phyloP scores from a whole-genome alignment of 106 monocot species.

The Dioscorea zingiberensis region DNA sequence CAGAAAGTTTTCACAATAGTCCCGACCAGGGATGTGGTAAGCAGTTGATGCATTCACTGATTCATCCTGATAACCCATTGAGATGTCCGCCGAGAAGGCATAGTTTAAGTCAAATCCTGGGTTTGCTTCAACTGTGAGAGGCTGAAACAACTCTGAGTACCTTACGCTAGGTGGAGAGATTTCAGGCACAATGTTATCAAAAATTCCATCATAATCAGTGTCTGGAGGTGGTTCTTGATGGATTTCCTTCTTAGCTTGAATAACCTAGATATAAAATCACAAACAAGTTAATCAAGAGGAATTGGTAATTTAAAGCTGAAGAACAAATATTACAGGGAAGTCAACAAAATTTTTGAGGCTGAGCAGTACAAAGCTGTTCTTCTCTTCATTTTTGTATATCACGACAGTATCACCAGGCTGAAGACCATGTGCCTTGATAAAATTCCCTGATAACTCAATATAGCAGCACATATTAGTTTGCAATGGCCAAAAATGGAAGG shows the following conservation, averaged over 20 bases:
- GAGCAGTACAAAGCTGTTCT: conserved; percentile 56
- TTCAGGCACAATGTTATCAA: conserved; percentile 54
- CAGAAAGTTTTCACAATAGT: background rate
- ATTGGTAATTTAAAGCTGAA: background rate
- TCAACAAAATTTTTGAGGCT: background rate
- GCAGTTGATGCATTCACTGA: no score
- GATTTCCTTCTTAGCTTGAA: conserved; percentile 28
- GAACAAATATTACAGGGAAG: background rate
- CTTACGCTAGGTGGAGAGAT: conserved; percentile 33
- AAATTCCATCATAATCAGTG: conserved; percentile 38
- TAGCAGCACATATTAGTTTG: background rate
- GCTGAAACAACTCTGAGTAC: conserved; percentile 55
- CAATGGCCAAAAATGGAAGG: conserved; percentile 4
- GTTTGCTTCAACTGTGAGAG: conserved; percentile 23
- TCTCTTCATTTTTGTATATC: conserved; percentile 74
- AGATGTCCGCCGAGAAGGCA: conserved; percentile 24
- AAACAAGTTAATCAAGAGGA: background rate
- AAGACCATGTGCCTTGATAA: conserved; percentile 61
- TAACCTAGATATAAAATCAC: conserved; percentile 22
- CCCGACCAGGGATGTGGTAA: no score
- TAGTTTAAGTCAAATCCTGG: conserved; percentile 1
- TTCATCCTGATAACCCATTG: conserved; percentile 17
- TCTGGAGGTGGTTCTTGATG: background rate
- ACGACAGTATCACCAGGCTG: conserved; percentile 74
- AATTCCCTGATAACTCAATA: conserved; percentile 38